phyloP scores from a whole-genome alignment of 1,284 basidiomycete genomes.

The Thelephora terrestris region DNA sequence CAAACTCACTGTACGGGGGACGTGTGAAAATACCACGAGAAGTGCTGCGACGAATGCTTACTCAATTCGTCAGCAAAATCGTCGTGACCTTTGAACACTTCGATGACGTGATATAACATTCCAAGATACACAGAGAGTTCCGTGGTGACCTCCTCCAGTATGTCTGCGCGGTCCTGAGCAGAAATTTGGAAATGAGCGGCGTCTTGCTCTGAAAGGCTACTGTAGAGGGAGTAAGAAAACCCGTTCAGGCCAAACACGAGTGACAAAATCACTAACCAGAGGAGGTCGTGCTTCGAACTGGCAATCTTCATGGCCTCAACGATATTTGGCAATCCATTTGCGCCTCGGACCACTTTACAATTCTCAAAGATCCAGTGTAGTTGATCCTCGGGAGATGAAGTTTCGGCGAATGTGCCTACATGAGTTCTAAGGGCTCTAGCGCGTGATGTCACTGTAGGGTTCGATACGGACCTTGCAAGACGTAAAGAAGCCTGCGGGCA shows the following conservation, averaged over 20 bases:
- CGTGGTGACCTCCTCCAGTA: constrained; percentile 80
- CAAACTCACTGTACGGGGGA: constrained; percentile 66
- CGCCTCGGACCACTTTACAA: constrained; percentile 74
- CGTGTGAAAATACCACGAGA: constrained; percentile 8
- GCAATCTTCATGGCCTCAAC: constrained; percentile 88
- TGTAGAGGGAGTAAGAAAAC: constrained; percentile 20
- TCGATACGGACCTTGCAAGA: constrained; percentile 68
- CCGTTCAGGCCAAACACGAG: constrained; percentile 3
- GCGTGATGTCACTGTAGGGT: constrained; percentile 11
- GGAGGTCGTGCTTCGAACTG: constrained; percentile 77
- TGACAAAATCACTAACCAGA: constrained; percentile 41
- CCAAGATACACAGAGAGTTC: constrained; percentile 88
- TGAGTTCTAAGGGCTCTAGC: constrained; percentile 10
- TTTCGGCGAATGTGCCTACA: constrained; percentile 86
- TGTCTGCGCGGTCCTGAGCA: constrained; percentile 59
- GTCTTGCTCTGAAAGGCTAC: constrained; percentile 64
- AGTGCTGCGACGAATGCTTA: constrained; percentile 32
- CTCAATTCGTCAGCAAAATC: constrained; percentile 93
- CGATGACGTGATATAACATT: constrained; percentile 89
- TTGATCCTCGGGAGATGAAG: constrained; percentile 86
- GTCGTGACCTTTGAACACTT: constrained; percentile 85
- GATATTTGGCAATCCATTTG: constrained; percentile 79
- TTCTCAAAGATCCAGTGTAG: constrained; percentile 95
- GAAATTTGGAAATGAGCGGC: constrained; percentile 60
- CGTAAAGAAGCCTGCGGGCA: constrained; percentile 80